Evolutionary conservation across 805 yeast species (phyloP).

Genomic region (Barnettozyma sucrosica): DNA sequence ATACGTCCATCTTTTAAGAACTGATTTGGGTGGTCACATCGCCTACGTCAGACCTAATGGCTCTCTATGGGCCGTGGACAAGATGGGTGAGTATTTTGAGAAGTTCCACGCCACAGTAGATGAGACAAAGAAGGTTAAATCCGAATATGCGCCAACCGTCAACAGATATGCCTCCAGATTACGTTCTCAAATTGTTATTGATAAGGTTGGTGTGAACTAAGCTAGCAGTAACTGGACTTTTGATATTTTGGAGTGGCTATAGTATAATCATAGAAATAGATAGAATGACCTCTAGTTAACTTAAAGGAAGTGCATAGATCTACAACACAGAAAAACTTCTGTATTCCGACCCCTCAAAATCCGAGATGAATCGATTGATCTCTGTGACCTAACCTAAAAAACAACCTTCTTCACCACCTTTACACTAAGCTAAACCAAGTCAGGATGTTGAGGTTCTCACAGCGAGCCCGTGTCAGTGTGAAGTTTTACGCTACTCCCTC

Average conservation of each 20-base stretch:
- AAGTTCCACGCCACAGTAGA: slow-evolving; percentile 34
- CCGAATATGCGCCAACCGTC: slow-evolving; percentile 15
- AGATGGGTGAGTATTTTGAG: slow-evolving; percentile 35
- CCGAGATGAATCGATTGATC: background rate
- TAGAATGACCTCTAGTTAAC: background rate
- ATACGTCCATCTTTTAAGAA: slow-evolving; percentile 47
- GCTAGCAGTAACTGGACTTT: background rate
- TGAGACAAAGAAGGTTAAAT: slow-evolving; percentile 11
- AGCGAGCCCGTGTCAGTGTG: background rate
- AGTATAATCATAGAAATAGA: background rate
- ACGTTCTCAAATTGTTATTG: background rate
- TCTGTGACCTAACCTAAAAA: background rate
- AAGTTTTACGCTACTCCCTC: too few species aligned
- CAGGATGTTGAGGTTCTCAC: background rate
- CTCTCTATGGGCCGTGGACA: slow-evolving; percentile 43
- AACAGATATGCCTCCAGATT: slow-evolving; percentile 18
- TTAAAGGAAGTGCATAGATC: too few species aligned
- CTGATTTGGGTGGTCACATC: slow-evolving; percentile 70
- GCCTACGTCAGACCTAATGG: slow-evolving; percentile 41
- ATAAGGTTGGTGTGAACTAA: background rate
- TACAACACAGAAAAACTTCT: too few species aligned
- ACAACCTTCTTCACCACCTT: background rate
- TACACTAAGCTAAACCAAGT: too few species aligned
- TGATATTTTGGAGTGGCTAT: too few species aligned
- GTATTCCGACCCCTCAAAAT: too few species aligned